A percentile compares a stretch with the other conserved stretches of the same genome.
Conservation (phyloP, 2,329 filamentous ascomycete genomes). For the Trichophyton schoenleinii region DNA sequence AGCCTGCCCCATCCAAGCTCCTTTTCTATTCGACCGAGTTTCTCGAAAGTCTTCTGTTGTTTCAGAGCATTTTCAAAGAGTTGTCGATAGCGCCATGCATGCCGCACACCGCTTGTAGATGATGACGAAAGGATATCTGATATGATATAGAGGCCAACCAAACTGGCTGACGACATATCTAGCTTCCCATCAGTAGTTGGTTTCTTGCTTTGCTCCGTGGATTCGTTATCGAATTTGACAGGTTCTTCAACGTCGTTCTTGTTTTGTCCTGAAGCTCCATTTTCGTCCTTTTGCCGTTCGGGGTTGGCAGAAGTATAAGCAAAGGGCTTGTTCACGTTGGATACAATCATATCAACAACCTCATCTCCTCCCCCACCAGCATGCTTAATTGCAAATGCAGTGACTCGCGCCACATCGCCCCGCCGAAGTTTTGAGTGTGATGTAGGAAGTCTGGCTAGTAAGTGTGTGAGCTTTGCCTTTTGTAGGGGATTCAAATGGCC, state of each 20-base stretch:
- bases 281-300: constrained; percentile 19
- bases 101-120: constrained; percentile 60
- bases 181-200: constrained; percentile 32
- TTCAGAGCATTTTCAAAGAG: constrained; percentile 64
- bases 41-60: constrained; percentile 57
- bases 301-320: constrained; percentile 60
- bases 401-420: constrained; percentile 75
- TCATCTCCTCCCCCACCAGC: constrained; percentile 76
- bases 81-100: constrained; percentile 76
- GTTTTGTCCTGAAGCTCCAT: constrained; percentile 11
- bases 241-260: constrained; percentile 24
- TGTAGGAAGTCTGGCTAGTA: constrained; percentile 71
- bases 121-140: constrained; percentile 71
- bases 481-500: constrained; percentile 69
- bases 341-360: constrained; percentile 75
- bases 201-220: constrained; percentile 23
- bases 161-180: constrained; percentile 59
- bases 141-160: constrained; percentile 71
- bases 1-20: constrained; percentile 66
- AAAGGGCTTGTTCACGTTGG: constrained; percentile 68
- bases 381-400: constrained; percentile 79
- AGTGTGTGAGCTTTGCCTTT: constrained; percentile 70
- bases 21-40: constrained; percentile 60
- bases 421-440: constrained; percentile 61
- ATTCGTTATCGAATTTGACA: constrained; percentile 24